Evolutionary conservation across 192 early-diverging fungal genomes (phyloP), one percentile per base, ranked within the genome.

Genomic region (Phlyctochytrium bullatum): DNA sequence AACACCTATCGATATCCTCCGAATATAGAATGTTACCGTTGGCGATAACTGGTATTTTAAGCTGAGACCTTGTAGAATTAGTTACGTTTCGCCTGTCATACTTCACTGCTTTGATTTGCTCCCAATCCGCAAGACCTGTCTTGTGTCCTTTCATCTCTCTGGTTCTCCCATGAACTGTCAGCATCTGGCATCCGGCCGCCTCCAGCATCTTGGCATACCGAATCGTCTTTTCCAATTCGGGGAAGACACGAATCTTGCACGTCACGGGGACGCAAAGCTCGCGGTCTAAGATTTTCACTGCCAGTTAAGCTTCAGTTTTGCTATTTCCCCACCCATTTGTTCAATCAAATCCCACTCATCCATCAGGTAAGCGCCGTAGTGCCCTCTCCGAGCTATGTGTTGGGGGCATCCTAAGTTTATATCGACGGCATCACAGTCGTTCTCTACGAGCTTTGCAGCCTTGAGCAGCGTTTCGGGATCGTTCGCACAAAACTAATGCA

Each of bases 331-430:
- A 77, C 73, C 74, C 75, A 86, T 80, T 12, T 73, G 66, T 10
- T 77, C 75, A 69, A 93, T 88, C 31, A 90, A 71, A 0, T 92
- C 90, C 96, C 94, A 96, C 24, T 75, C 61, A 28, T 97, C 96
- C 87, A 91, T 91, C 70, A 98, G 68, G 62, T 88, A 98, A 25
- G 95, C 87, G 0, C 97, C 97, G 72, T 99, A 98, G 71, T 87
- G 90, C 12, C 97, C 96, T 60, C 89, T 76, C 34, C 83, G 82
- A 3, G 96, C 97, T 73, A 99, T 99, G 36, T 89, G 85, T 76
- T 99, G 97, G 17, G 97, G 97, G 66, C 97, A 99, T 14, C 97
- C 96, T 2, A 98, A 82, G 61, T 98, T 99, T 32, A 98, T 75
- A 75, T 97, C 96, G 6, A 99, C 92, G 3, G 93, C 97, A 68